These are phyloP conservation scores for Cruciata laevipes DNA, from an alignment of 257 asterid genomes.

Conservation along the genomic window DNA sequence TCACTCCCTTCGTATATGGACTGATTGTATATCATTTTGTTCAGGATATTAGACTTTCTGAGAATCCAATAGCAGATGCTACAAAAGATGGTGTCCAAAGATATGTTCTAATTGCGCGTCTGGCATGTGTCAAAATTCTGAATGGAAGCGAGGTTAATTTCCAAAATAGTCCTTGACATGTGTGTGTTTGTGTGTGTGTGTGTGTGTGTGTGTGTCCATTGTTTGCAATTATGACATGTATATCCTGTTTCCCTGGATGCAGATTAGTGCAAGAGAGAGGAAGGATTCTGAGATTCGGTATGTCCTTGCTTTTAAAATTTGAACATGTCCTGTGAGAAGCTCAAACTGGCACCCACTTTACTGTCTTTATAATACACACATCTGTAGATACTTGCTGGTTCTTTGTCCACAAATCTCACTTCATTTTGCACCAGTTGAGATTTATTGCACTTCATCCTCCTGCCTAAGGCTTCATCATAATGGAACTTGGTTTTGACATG, in stretches of 20 bases:
- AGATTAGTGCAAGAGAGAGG: slow-evolving; percentile 84
- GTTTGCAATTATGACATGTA: slow-evolving; percentile 16
- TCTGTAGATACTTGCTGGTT: background rate
- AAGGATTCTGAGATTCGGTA: slow-evolving; percentile 97
- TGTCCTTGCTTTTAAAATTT: slow-evolving; percentile 19
- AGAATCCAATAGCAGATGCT: slow-evolving; percentile 76
- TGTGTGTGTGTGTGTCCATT: background rate
- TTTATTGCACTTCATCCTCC: background rate
- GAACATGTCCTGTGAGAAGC: background rate
- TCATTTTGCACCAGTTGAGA: background rate
- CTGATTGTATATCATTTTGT: slow-evolving; percentile 8
- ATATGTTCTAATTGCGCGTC: slow-evolving; percentile 77
- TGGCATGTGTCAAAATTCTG: slow-evolving; percentile 56
- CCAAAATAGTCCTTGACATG: slow-evolving; percentile 6
- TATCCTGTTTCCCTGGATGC: slow-evolving; percentile 20
- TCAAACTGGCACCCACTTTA: background rate
- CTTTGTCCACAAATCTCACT: background rate
- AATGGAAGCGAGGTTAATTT: slow-evolving; percentile 84
- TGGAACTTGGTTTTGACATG: background rate
- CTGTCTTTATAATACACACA: background rate
- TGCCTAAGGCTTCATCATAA: background rate
- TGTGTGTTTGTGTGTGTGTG: background rate
- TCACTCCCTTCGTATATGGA: background rate
- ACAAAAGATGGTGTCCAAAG: slow-evolving; percentile 73
- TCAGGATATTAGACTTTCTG: slow-evolving; percentile 84